Percentiles rank a stretch among this genome's conserved stretches.
These are phyloP conservation scores for Lumnitzera racemosa DNA, from an alignment of 345 rosid genomes.

Conservation along the genomic window DNA sequence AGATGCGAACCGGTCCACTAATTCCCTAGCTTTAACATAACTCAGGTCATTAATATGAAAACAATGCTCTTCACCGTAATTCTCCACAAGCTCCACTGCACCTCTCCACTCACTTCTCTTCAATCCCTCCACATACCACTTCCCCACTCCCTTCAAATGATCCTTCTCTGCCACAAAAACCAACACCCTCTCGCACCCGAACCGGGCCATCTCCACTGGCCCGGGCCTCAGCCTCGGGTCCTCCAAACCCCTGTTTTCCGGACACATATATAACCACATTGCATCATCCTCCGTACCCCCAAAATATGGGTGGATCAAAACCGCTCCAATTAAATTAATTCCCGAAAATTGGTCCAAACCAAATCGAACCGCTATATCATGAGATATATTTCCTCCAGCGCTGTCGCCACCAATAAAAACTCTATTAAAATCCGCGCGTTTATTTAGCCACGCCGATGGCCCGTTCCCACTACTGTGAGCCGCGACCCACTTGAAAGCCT, in stretches of 20 bases:
- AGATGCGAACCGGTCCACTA: conserved; percentile 10
- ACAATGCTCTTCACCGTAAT: conserved; percentile 15
- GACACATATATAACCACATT: conserved; percentile 39
- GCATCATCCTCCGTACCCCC: conserved; percentile 34
- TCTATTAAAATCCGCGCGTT: conserved; percentile 17
- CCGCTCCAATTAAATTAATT: conserved; percentile 23
- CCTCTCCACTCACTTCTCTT: conserved; percentile 32
- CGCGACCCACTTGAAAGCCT: conserved; percentile 23
- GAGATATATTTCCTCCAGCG: conserved; percentile 34
- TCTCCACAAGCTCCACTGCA: conserved; percentile 13
- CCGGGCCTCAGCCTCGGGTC: conserved; percentile 37
- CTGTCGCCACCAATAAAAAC: conserved; percentile 31
- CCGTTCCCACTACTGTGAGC: conserved; percentile 17
- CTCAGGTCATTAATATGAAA: conserved; percentile 14
- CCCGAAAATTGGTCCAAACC: conserved; percentile 21
- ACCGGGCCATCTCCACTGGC: conserved; percentile 17
- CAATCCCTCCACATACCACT: conserved; percentile 21
- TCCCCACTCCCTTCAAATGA: conserved; percentile 11
- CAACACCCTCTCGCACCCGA: conserved; percentile 28
- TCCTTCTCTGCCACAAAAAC: conserved; percentile 34
- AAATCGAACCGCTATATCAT: conserved; percentile 19
- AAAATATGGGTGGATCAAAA: conserved; percentile 41
- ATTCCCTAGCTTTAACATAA: conserved; percentile 8
- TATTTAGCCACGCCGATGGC: conserved; percentile 21
- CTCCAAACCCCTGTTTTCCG: conserved; percentile 19